Conservation (phyloP, 495 filamentous ascomycete genomes). For the Pyrenula massariospora region DNA sequence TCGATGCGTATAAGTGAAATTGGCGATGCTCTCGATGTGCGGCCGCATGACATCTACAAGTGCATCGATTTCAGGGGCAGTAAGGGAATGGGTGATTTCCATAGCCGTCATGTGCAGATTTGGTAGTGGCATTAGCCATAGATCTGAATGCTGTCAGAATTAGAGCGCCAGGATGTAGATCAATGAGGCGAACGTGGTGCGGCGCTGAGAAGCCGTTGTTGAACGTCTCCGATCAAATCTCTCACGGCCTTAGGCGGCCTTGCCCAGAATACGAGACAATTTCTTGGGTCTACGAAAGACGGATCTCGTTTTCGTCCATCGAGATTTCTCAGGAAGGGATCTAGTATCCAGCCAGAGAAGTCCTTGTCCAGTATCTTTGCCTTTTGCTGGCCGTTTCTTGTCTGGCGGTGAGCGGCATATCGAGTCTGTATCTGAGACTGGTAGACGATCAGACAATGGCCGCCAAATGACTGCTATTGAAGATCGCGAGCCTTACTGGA, state of each 20-base stretch:
- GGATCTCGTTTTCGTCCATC: constrained; percentile 47
- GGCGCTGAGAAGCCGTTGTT: constrained; percentile 46
- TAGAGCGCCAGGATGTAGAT: background rate
- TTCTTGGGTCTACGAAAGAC: constrained; percentile 54
- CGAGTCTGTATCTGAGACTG: constrained; percentile 59
- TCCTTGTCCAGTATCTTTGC: constrained; percentile 51
- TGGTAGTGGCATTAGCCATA: constrained; percentile 75
- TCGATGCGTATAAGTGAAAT: constrained; percentile 49
- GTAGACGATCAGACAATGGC: background rate
- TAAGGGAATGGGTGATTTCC: constrained; percentile 65
- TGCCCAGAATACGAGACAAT: constrained; percentile 83
- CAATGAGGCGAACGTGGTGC: constrained; percentile 47
- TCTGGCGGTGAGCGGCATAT: constrained; percentile 61
- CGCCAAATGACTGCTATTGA: background rate
- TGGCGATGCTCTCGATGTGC: constrained; percentile 37
- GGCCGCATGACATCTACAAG: constrained; percentile 43
- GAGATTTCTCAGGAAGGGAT: constrained; percentile 62
- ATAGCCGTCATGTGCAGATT: constrained; percentile 77
- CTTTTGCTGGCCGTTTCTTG: constrained; percentile 60
- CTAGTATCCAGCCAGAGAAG: constrained; percentile 62
- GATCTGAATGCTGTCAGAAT: constrained; percentile 27
- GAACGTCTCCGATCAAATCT: constrained; percentile 53
- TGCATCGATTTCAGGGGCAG: constrained; percentile 44
- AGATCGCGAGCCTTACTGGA: constrained; percentile 30
- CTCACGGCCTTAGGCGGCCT: constrained; percentile 62